Percentiles rank a stretch among this genome's conserved stretches.
Conservation (phyloP, 805 yeast genomes). For the Schwanniomyces sp. region DNA sequence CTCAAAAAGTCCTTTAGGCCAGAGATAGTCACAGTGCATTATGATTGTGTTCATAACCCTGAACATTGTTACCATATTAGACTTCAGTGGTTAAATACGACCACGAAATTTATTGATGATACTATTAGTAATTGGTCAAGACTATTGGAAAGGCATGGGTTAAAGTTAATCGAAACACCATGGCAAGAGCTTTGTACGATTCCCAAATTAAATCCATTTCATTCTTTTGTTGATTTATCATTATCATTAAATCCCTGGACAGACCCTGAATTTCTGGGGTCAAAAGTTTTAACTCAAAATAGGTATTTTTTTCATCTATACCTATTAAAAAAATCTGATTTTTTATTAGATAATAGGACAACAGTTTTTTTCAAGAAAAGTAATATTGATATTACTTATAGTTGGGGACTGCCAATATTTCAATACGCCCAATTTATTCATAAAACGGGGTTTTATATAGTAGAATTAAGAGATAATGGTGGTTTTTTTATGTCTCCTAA, state of each 20-base stretch:
- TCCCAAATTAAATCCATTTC: slow-evolving; percentile 81
- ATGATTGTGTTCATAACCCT: slow-evolving; percentile 90
- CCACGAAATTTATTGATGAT: slow-evolving; percentile 58
- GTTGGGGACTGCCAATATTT: slow-evolving; percentile 89
- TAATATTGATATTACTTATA: slow-evolving; percentile 67
- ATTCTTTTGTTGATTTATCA: slow-evolving; percentile 71
- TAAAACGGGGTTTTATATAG: slow-evolving; percentile 83
- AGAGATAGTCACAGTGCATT: slow-evolving; percentile 79
- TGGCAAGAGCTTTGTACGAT: slow-evolving; percentile 82
- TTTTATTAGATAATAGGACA: slow-evolving; percentile 78
- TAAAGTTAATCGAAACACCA: slow-evolving; percentile 80
- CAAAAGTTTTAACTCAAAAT: slow-evolving; percentile 45
- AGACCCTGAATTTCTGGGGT: slow-evolving; percentile 50
- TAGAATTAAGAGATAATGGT: slow-evolving; percentile 79
- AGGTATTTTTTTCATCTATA: slow-evolving; percentile 76
- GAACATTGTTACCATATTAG: slow-evolving; percentile 91
- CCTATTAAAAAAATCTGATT: slow-evolving; percentile 67
- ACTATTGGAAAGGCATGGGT: slow-evolving; percentile 81
- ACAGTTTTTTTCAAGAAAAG: slow-evolving; percentile 57
- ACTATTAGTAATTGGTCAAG: slow-evolving; percentile 61
- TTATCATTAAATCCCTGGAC: slow-evolving; percentile 72
- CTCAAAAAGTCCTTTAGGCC: slow-evolving; percentile 67
- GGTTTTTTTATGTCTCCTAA: slow-evolving; percentile 83
- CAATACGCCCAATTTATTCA: slow-evolving; percentile 89
- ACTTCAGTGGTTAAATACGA: slow-evolving; percentile 89